These are phyloP conservation scores for Parachaetomium inaequale DNA, from an alignment of 495 filamentous ascomycete genomes.

Conservation along the genomic window DNA sequence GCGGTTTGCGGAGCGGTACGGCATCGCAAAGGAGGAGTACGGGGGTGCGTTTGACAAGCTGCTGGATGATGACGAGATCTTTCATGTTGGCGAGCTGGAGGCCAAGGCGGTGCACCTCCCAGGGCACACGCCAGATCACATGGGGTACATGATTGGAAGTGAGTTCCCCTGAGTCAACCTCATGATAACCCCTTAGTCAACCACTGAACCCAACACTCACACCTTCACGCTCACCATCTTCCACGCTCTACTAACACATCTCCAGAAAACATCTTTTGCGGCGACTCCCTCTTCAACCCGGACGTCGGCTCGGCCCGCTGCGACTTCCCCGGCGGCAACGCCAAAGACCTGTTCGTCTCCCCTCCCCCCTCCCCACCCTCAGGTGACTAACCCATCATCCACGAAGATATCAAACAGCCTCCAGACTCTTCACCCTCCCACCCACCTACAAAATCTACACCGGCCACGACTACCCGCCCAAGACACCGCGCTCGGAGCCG, in stretches of 20 bases:
- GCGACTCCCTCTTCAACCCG: slow-evolving; percentile 58
- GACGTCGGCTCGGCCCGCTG: slow-evolving; percentile 58
- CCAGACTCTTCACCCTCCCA: slow-evolving; percentile 46
- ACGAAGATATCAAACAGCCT: slow-evolving; percentile 35
- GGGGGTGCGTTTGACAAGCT: slow-evolving; percentile 48
- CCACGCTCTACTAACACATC: not conserved
- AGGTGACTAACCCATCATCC: not conserved
- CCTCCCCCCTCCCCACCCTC: not conserved
- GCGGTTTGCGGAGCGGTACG: slow-evolving; percentile 48
- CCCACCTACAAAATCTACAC: slow-evolving; percentile 47
- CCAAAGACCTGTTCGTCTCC: slow-evolving; percentile 38
- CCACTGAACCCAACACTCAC: not conserved
- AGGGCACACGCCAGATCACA: slow-evolving; percentile 60
- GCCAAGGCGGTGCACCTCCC: slow-evolving; percentile 53
- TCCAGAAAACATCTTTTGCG: slow-evolving; percentile 55
- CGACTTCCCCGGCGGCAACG: slow-evolving; percentile 58
- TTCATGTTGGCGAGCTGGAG: slow-evolving; percentile 47
- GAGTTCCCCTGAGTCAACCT: not conserved
- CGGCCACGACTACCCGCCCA: slow-evolving; percentile 51
- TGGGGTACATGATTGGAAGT: slow-evolving; percentile 57
- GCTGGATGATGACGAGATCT: slow-evolving; percentile 52
- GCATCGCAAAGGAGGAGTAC: slow-evolving; percentile 40
- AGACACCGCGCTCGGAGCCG: slow-evolving; percentile 27
- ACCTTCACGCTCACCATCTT: not conserved
- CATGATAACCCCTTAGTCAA: not conserved